phyloP scores from a whole-genome alignment of 768 basidiomycete genomes.

The Dentipellis sp. region DNA sequence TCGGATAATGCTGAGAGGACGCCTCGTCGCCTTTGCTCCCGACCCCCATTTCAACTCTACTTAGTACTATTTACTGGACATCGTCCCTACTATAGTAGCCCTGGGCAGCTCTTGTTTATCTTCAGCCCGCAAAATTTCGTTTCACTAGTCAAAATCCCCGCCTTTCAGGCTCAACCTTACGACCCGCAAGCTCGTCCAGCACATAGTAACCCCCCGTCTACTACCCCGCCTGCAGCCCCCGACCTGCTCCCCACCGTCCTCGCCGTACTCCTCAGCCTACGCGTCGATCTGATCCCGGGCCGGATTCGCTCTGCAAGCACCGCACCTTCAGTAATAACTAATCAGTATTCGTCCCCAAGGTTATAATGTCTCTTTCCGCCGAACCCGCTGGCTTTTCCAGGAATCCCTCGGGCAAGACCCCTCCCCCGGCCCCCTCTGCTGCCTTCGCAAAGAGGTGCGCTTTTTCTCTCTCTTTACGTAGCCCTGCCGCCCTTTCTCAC shows the following conservation, averaged over 20 bases:
- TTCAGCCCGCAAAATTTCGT: constrained; percentile 26
- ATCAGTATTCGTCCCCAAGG: constrained; percentile 54
- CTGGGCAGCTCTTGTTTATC: constrained; percentile 36
- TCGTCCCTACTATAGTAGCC: constrained; percentile 41
- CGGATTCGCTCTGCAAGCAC: constrained; percentile 10
- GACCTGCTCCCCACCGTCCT: constrained; percentile 7
- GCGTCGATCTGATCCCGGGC: constrained; percentile 21
- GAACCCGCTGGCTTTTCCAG: constrained; percentile 80
- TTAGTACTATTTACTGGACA: constrained; percentile 47
- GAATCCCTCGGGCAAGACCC: constrained; percentile 80
- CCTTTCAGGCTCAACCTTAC: constrained; percentile 21
- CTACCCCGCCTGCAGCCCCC: not conserved
- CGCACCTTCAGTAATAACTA: constrained; percentile 63
- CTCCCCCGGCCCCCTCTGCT: constrained; percentile 84
- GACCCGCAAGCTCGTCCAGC: constrained; percentile 28
- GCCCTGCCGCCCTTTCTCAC: constrained; percentile 13
- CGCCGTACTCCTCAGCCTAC: constrained; percentile 19
- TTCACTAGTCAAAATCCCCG: constrained; percentile 18
- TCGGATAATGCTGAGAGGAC: constrained; percentile 1
- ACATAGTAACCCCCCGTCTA: constrained; percentile 27
- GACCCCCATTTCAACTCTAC: constrained; percentile 35
- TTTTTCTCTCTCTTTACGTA: constrained; percentile 8
- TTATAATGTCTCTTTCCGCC: constrained; percentile 90
- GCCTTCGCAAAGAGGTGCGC: constrained; percentile 79
- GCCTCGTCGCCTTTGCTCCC: constrained; percentile 22